Evolutionary conservation across 805 yeast genomes (phyloP).

Genomic region (Sungouiella blattae): DNA sequence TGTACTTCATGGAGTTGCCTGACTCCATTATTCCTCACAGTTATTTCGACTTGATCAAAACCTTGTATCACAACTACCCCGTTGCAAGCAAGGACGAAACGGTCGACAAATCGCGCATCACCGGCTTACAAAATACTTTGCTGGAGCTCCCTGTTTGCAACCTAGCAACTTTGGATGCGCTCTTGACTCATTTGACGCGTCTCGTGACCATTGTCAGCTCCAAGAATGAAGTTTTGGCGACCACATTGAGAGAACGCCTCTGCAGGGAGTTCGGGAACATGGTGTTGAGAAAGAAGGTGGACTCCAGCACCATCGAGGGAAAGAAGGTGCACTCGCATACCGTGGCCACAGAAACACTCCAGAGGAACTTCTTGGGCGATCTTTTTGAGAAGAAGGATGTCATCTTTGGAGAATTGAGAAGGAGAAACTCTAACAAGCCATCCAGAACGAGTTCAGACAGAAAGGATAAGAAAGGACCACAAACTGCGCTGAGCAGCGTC

Average conservation of each 20-base stretch:
- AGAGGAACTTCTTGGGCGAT: slow-evolving; percentile 58
- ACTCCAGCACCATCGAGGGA: slow-evolving; percentile 15
- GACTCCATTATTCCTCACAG: slow-evolving; percentile 67
- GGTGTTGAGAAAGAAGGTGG: slow-evolving; percentile 48
- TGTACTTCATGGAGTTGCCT: slow-evolving; percentile 76
- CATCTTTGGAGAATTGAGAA: slow-evolving; percentile 61
- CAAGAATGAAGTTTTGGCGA: slow-evolving; percentile 31
- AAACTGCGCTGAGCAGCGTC: neutral
- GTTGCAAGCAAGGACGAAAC: slow-evolving; percentile 21
- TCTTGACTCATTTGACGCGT: slow-evolving; percentile 72
- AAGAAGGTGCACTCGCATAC: slow-evolving; percentile 12
- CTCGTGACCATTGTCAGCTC: slow-evolving; percentile 48
- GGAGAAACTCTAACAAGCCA: slow-evolving; percentile 27
- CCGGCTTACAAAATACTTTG: slow-evolving; percentile 63
- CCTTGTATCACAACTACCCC: slow-evolving; percentile 52
- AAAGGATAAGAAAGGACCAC: neutral
- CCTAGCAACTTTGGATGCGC: slow-evolving; percentile 74
- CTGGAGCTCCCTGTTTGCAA: slow-evolving; percentile 66
- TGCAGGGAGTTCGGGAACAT: slow-evolving; percentile 66
- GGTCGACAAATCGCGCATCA: slow-evolving; percentile 38
- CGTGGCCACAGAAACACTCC: slow-evolving; percentile 23
- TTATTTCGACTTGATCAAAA: slow-evolving; percentile 63
- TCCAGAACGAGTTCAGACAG: neutral
- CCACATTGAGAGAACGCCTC: slow-evolving; percentile 43
- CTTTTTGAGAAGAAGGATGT: slow-evolving; percentile 55